Base-by-base conservation (phyloP, 2,329 filamentous ascomycete genomes). In the Aspergillus melleus region DNA sequence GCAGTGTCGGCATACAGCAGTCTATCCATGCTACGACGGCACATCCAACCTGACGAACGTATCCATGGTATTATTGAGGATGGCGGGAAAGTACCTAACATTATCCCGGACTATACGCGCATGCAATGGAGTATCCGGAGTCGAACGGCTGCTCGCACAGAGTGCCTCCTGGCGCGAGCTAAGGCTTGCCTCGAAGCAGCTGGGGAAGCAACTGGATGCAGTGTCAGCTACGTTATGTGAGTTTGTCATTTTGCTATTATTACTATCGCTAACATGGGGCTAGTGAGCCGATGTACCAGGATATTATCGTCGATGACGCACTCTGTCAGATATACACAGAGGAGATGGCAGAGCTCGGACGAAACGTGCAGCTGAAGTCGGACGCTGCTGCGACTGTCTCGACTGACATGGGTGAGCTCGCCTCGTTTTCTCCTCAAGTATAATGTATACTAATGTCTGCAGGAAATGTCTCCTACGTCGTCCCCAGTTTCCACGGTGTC, bases 21-120 rank as follows among this genome's bases (percentile, higher is more conserved):
- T 49, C 66, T 86, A 6, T 80, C 80, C 0, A 75, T 81, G 2
- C 74, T 86, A 6, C 77, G 84, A 1, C 83, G 85, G 68, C 83
- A 86, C 67, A 78, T 81, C 6, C 76, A 77, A 61, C 79, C 82
- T 0, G 77, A 77, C 30, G 76, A 80, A 57, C 76, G 80, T 20
- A 75, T 83, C 24, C 79, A 83, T 58, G 76, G 82, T 0, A 76
- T 82, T 52, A 81, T 86, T 56, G 78, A 76, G 0, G 65, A 82
- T 52, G 83, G 82, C 6, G 83, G 83, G 0, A 72, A 74, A 2
- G 77, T 78, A 16, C 76, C 83, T 0, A 86, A 86, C 63, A 76
- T 85, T 24, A 84, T 85, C 53, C 83, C 84, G 55, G 82, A 80
- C 2, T 75, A 72, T 19, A 75, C 81, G 0, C 70, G 74, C 8